phyloP scores from a whole-genome alignment of 371 early-diverging fungal genomes.

The Lichtheimia hyalospora region DNA sequence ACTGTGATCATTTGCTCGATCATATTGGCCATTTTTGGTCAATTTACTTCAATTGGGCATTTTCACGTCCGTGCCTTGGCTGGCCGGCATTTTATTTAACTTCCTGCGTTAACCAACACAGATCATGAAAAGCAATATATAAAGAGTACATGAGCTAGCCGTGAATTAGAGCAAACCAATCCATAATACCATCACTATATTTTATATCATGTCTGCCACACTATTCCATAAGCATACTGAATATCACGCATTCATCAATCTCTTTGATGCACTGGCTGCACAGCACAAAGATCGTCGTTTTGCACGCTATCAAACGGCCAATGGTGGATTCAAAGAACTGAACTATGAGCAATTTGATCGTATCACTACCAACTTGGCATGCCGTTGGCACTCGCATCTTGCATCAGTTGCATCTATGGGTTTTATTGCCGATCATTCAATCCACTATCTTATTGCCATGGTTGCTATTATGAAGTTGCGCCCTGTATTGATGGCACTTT shows the following conservation, averaged over 20 bases:
- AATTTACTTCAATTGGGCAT: too few species aligned
- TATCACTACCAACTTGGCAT: conserved; percentile 29
- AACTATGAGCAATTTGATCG: conserved; percentile 27
- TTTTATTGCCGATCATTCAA: conserved; percentile 21
- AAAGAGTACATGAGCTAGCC: too few species aligned
- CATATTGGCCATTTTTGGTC: too few species aligned
- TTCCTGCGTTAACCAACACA: too few species aligned
- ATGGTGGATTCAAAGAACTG: conserved; percentile 9
- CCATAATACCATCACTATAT: too few species aligned
- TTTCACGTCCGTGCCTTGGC: too few species aligned
- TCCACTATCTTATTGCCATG: conserved; percentile 16
- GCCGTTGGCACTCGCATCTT: conserved; percentile 8
- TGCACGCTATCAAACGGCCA: conserved; percentile 3
- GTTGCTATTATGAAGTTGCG: conserved; percentile 27
- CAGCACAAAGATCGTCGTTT: neutral
- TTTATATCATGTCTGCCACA: neutral
- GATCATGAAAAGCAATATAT: too few species aligned
- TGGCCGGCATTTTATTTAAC: too few species aligned
- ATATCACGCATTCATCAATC: conserved; percentile 5
- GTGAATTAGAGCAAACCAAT: too few species aligned
- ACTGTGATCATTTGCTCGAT: too few species aligned
- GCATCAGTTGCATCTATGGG: conserved; percentile 10
- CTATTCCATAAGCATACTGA: conserved; percentile 3
- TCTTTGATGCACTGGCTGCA: neutral
- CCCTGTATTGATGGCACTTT: conserved; percentile 16